phyloP scores from a whole-genome alignment of 768 basidiomycete species.

The Gymnopilus junonius region DNA sequence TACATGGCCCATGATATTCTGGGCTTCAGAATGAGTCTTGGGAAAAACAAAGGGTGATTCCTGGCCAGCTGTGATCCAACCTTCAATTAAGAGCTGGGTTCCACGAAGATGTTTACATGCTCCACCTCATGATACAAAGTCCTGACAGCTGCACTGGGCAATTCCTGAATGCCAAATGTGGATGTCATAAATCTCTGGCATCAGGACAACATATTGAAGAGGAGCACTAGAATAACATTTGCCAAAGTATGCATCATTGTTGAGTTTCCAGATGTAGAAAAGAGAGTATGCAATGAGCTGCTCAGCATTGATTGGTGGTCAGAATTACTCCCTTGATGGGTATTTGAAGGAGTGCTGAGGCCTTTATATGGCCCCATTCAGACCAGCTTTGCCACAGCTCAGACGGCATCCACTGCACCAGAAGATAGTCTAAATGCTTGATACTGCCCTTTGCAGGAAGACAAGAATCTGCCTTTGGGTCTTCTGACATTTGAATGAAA shows the following conservation, averaged over 20 bases:
- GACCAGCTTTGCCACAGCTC: background rate
- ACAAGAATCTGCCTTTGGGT: background rate
- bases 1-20: too few relatives aligned
- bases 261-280: background rate
- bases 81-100: background rate
- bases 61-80: background rate
- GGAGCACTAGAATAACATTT: too few relatives aligned
- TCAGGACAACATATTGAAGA: too few relatives aligned
- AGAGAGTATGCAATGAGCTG: background rate
- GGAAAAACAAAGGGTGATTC: background rate
- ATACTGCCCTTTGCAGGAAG: too few relatives aligned
- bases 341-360: background rate
- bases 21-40: background rate
- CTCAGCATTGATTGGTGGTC: constrained; percentile 37
- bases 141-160: too few relatives aligned
- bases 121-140: constrained; percentile 13
- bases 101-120: constrained; percentile 23
- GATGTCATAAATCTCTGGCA: background rate
- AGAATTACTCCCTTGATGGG: constrained; percentile 32
- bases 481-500: background rate
- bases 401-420: background rate
- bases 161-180: background rate
- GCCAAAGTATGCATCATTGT: too few relatives aligned
- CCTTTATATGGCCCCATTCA: background rate
- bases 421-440: constrained; percentile 2